Base-by-base conservation (phyloP, 306 rosid genomes). In the Spatholobus suberectus region DNA sequence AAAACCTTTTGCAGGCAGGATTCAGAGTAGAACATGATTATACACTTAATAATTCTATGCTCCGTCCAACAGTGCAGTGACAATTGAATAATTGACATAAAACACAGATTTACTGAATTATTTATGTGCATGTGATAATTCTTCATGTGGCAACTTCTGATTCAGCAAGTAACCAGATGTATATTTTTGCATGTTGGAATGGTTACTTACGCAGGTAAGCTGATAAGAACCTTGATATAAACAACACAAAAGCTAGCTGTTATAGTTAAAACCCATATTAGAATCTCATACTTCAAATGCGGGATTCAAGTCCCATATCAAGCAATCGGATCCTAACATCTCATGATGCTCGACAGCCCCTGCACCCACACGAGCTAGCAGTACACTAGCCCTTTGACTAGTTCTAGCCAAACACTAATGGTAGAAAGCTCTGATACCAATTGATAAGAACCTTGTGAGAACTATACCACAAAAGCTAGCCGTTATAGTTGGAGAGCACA, bases 11-110 rank as follows among this genome's bases (percentile, higher is more conserved):
- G 47, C 29, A 8, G 18, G 68, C 26, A 83, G 75, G 74, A 21
- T 70, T 58, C n/a, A 4, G 68, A 34, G 67, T 21, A 83, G 70
- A 78, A 38, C 52, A 46, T 54, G 76, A 78, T 41, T 78, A 38
- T n/a, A 71, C 27, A 58, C 38, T 40, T 43, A 58, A 46, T 35
- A 59, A 54, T 57, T 49, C 37, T 49, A 47, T 12, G 43, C 54
- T 43, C 4, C 3, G 13, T 55, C 43, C 6, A 1, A 57, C 37
- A 84, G 58, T 29, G 67, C 32, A 55, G 67, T 61, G 51, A 44
- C 32, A 40, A 67, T 21, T 44, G 17, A 73, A 44, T 23, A 40
- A 67, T 21, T 44, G 17, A 73, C 40, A 69, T 29, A 27, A 83
- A 72, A 38, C 49, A 62, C 20, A 7, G 44, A 77, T 77, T 77